Percentiles rank a stretch among this genome's conserved stretches.
These are phyloP conservation scores for Moricandia moricandioides DNA, from an alignment of 345 rosid genomes.

Conservation along the genomic window DNA sequence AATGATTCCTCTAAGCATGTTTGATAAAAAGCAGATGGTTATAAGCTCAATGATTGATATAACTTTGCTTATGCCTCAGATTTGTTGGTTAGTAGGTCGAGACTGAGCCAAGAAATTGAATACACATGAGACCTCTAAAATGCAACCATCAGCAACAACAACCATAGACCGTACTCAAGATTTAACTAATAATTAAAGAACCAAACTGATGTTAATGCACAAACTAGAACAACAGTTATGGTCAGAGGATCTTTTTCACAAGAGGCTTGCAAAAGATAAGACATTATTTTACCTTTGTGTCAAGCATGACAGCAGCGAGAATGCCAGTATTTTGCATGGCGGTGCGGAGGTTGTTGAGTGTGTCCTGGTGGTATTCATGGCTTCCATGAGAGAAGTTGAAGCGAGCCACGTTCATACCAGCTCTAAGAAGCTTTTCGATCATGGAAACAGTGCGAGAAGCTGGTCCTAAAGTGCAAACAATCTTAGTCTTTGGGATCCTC, in stretches of 20 bases:
- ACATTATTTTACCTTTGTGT: conserved; percentile 51
- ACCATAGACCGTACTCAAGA: background rate
- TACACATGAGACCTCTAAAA: background rate
- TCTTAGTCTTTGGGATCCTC: conserved; percentile 79
- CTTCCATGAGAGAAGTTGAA: conserved; percentile 98
- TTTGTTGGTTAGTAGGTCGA: background rate
- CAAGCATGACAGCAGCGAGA: conserved; percentile 80
- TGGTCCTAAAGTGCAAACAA: conserved; percentile 89
- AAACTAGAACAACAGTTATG: background rate
- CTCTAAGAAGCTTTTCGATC: conserved; percentile 83
- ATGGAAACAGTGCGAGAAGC: conserved; percentile 79
- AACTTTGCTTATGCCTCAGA: background rate
- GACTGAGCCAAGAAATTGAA: background rate
- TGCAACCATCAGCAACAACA: background rate
- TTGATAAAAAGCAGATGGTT: background rate
- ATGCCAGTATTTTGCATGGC: conserved; percentile 70
- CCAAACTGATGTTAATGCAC: background rate
- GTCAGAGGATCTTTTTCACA: background rate
- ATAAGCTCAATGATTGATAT: background rate
- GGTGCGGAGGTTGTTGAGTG: conserved; percentile 66
- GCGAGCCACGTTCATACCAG: conserved; percentile 97
- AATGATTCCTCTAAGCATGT: background rate
- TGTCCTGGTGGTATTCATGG: conserved; percentile 87
- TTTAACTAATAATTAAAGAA: background rate
- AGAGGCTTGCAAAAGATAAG: background rate